Base-by-base conservation (phyloP, 805 yeast species). In the Ogataea pignaliae region DNA sequence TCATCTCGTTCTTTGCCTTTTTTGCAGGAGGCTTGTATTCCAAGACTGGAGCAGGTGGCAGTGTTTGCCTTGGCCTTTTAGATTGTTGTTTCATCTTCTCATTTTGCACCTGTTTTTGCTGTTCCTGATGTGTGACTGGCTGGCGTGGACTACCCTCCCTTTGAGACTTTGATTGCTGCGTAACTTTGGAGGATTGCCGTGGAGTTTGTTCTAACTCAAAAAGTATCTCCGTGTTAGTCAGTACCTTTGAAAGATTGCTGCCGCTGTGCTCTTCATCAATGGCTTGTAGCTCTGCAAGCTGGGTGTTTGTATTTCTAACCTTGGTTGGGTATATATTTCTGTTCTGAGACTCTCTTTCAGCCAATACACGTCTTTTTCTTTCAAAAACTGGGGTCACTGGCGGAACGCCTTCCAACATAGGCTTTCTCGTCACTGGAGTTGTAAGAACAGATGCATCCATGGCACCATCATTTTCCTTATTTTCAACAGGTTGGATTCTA, bases 1-100 rank as follows among this genome's bases (percentile, higher is more conserved):
- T 58, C 56, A 53, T 52, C 36, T 59, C 61, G 17, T 52, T 47
- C 39, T 53, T 60, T 8, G 53, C 29, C 36, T 55, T 52, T 37
- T 54, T 56, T 16, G 9, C 33, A 30, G 33, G 33, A 30, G 26
- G 26, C 7, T 21, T 21, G 26, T 21, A 21, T 21, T 21, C 26
- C 26, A 21, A 21, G 26, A 21, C 26, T 21, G 26, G 26, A 21
- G 26, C 26, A 4, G 26, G 26, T 21, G 26, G 26, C 7, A 21
- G 26, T 21, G 26, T 21, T 21, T 21, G 26, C 7, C 26, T 21
- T 5, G 26, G 26, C 26, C 7, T 21, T 21, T 21, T 21, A 21
- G 26, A 21, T 21, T 4, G 26, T 21, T 21, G 26, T 21, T 21
- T 21, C 26, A 21, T 7, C 26, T 21, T 21, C 7, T 21, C 26